Evolutionary conservation across 192 early-diverging fungal genomes (phyloP).

Genomic region (Podila epigama): DNA sequence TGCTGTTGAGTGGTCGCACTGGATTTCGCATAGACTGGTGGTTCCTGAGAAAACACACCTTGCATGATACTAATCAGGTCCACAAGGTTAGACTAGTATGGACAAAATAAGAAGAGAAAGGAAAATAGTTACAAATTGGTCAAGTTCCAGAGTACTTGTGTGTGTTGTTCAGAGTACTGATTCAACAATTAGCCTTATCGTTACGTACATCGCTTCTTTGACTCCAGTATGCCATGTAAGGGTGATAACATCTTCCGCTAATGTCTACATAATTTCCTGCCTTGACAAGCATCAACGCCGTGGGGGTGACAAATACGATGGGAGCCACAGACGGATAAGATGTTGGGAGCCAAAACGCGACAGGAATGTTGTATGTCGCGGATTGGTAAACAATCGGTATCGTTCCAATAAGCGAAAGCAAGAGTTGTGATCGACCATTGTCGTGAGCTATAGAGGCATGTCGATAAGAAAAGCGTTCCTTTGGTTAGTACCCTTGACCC

Average conservation of each 20-base stretch:
- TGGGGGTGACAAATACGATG: slow-evolving; percentile 87
- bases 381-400: slow-evolving; percentile 86
- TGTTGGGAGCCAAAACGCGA: slow-evolving; percentile 87
- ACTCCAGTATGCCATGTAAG: slow-evolving; percentile 83
- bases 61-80: slow-evolving; percentile 72
- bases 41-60: slow-evolving; percentile 73
- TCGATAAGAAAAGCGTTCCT: background rate
- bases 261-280: slow-evolving; percentile 85
- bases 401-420: slow-evolving; percentile 88
- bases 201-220: slow-evolving; percentile 51
- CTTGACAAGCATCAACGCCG: slow-evolving; percentile 85
- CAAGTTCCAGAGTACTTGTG: background rate
- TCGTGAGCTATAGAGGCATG: slow-evolving; percentile 56
- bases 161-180: background rate
- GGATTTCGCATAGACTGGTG: slow-evolving; percentile 77
- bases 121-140: slow-evolving; percentile 39
- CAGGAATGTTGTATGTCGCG: slow-evolving; percentile 89
- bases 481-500: background rate
- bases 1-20: slow-evolving; percentile 23
- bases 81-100: slow-evolving; percentile 54
- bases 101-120: slow-evolving; percentile 25
- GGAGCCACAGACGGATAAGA: slow-evolving; percentile 84
- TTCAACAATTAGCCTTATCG: slow-evolving; percentile 2
- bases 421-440: slow-evolving; percentile 64
- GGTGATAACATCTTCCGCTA: slow-evolving; percentile 83